These are phyloP conservation scores for Penicillium janthinellum DNA, from an alignment of 2,329 filamentous ascomycete genomes.

Conservation along the genomic window DNA sequence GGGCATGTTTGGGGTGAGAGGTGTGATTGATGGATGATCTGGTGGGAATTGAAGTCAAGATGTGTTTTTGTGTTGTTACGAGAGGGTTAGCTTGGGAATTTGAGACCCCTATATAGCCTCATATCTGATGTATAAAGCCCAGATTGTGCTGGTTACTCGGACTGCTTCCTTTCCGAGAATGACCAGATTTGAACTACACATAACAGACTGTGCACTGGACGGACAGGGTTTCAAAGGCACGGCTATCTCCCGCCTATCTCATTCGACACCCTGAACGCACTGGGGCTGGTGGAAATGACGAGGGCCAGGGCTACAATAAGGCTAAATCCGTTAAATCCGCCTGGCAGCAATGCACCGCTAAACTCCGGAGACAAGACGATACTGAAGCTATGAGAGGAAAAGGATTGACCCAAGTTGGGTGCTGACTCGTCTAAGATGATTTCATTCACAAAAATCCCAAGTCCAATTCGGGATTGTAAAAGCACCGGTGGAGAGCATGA, in stretches of 20 bases:
- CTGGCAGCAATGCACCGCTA: background rate
- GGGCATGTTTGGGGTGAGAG: conserved; percentile 1
- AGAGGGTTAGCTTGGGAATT: too few species aligned
- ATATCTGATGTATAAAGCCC: background rate
- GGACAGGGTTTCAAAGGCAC: background rate
- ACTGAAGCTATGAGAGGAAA: background rate
- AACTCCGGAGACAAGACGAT: background rate
- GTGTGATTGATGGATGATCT: background rate
- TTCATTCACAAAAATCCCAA: conserved; percentile 17
- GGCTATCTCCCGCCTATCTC: background rate
- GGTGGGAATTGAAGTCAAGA: background rate
- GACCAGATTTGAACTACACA: background rate
- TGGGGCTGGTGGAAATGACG: background rate
- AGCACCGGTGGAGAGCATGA: conserved; percentile 13
- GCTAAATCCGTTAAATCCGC: background rate
- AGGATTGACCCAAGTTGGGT: background rate
- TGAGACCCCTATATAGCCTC: background rate
- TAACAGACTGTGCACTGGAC: background rate
- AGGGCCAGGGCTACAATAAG: background rate
- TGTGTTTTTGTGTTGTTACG: background rate
- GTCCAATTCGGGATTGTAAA: conserved; percentile 9
- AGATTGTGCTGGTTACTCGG: background rate
- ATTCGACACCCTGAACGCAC: background rate
- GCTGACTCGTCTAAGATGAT: conserved; percentile 9
- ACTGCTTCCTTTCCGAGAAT: background rate